phyloP scores from a whole-genome alignment of 2,329 filamentous ascomycete genomes.

The Penicillium concentricum region DNA sequence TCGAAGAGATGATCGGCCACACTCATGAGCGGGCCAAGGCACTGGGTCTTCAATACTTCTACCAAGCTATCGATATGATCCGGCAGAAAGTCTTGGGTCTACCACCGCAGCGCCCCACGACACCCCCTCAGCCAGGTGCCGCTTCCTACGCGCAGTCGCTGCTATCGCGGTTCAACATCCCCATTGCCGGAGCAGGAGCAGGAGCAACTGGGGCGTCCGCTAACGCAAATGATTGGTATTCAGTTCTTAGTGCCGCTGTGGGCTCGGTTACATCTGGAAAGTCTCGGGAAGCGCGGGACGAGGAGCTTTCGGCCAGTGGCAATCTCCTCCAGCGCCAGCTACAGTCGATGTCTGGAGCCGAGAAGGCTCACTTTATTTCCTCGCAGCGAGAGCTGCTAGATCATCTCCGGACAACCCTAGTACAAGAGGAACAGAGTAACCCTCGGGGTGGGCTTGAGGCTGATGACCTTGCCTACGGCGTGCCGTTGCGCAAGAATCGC shows the following conservation, averaged over 20 bases:
- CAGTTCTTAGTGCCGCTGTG: slow-evolving; percentile 72
- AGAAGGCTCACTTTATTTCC: slow-evolving; percentile 71
- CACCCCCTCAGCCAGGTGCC: slow-evolving; percentile 39
- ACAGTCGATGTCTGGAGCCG: slow-evolving; percentile 58
- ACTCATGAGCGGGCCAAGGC: slow-evolving; percentile 75
- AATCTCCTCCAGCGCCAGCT: slow-evolving; percentile 71
- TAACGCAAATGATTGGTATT: slow-evolving; percentile 68
- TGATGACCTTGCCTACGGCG: slow-evolving; percentile 44
- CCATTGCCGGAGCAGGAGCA: slow-evolving; percentile 56
- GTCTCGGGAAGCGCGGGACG: slow-evolving; percentile 41
- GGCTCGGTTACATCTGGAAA: slow-evolving; percentile 55
- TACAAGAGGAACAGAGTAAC: slow-evolving; percentile 70
- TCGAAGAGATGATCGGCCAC: slow-evolving; percentile 84
- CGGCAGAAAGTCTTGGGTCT: slow-evolving; percentile 78
- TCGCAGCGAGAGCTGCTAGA: slow-evolving; percentile 76
- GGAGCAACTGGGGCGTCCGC: slow-evolving; percentile 47
- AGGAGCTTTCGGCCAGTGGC: slow-evolving; percentile 57
- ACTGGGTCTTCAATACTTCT: slow-evolving; percentile 73
- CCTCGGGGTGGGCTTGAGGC: slow-evolving; percentile 31
- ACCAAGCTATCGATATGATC: slow-evolving; percentile 67
- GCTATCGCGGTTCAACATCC: slow-evolving; percentile 82
- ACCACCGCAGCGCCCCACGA: slow-evolving; percentile 58
- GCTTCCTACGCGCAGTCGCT: slow-evolving; percentile 73
- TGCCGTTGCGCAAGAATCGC: slow-evolving; percentile 68
- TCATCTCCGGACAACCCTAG: slow-evolving; percentile 72